Conservation (phyloP, 352 stramenopile species). For the Globisporangium uncinulatum region DNA sequence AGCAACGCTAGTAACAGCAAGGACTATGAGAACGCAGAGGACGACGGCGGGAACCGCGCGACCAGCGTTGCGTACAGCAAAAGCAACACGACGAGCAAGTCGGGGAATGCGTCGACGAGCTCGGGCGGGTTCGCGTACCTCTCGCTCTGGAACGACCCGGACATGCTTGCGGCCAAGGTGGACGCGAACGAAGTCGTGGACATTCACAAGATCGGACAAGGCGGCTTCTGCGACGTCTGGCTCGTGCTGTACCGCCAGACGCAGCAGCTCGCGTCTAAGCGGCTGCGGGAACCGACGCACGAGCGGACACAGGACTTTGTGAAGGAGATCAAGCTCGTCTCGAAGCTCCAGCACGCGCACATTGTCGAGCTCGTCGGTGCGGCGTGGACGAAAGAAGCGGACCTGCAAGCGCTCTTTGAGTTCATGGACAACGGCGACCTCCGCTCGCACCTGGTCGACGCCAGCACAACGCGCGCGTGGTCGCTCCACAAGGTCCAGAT, state of each 20-base stretch:
- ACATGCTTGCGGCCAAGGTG: constrained; percentile 33
- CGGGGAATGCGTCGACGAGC: not conserved
- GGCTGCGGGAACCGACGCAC: not conserved
- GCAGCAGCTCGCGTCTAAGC: constrained; percentile 22
- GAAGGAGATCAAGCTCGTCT: constrained; percentile 43
- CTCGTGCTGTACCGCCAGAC: constrained; percentile 29
- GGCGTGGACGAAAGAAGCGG: constrained; percentile 35
- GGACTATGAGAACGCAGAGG: no score
- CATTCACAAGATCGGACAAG: constrained; percentile 22
- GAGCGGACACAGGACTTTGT: constrained; percentile 34
- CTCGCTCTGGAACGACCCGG: constrained; percentile 33
- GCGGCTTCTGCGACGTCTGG: constrained; percentile 35
- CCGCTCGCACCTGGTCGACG: constrained; percentile 22
- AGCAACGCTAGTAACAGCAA: not conserved
- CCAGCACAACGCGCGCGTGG: not conserved
- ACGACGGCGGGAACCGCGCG: no score
- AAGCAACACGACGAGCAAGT: not conserved
- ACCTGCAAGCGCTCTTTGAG: constrained; percentile 54
- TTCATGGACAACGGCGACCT: constrained; percentile 57
- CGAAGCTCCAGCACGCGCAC: constrained; percentile 34
- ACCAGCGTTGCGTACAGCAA: no score
- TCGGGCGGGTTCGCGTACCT: no score
- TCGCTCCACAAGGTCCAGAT: constrained; percentile 4
- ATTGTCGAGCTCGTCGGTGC: constrained; percentile 40
- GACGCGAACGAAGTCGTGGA: constrained; percentile 40